phyloP scores from a whole-genome alignment of 1,284 basidiomycete species.

The Coniferiporia weirii region DNA sequence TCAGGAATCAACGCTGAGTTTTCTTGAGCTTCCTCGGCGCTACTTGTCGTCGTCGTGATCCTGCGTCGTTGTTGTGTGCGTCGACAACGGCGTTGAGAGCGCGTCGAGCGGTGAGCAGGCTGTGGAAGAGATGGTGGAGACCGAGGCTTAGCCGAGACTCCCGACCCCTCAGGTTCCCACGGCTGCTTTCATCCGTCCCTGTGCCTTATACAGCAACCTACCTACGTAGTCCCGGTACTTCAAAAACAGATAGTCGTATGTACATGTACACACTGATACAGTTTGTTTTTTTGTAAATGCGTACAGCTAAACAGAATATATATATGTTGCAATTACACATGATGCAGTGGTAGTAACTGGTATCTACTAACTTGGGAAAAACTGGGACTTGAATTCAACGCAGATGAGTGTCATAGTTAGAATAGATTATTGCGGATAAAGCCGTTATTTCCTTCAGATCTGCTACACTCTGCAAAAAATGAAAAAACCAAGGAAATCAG shows the following conservation, averaged over 20 bases:
- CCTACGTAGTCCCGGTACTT: too few species aligned
- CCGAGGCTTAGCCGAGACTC: not conserved
- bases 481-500: not conserved
- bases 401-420: slow-evolving; percentile 7
- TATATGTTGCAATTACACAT: not conserved
- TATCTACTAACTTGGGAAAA: not conserved
- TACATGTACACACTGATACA: too few species aligned
- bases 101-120: not conserved
- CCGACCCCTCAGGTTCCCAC: not conserved
- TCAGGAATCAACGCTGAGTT: not conserved
- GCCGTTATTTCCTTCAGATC: slow-evolving; percentile 13
- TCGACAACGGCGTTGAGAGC: not conserved
- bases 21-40: not conserved
- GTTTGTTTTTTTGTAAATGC: too few species aligned
- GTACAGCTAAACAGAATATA: too few species aligned
- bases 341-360: too few species aligned
- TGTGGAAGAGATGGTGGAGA: not conserved
- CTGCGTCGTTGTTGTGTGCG: not conserved
- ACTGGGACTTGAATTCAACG: not conserved
- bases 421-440: slow-evolving; percentile 18
- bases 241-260: too few species aligned
- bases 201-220: too few species aligned
- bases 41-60: not conserved
- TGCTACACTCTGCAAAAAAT: slow-evolving; percentile 9
- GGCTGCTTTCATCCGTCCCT: not conserved